Percentiles rank a stretch among this genome's conserved stretches.
These are phyloP conservation scores for Alternaria incomplexa DNA, from an alignment of 2,329 filamentous ascomycete genomes.

Conservation along the genomic window DNA sequence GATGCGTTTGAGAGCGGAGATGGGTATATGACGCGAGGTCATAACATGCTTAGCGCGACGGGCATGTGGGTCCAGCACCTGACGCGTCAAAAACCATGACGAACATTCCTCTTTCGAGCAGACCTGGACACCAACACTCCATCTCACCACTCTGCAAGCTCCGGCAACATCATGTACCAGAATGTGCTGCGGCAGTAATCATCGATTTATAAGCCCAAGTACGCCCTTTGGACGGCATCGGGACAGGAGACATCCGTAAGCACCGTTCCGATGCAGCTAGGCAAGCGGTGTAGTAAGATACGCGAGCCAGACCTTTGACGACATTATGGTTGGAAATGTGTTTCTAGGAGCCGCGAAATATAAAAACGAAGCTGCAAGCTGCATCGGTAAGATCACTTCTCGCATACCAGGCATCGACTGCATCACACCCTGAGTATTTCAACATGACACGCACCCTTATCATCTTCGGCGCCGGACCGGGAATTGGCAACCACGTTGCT, in stretches of 20 bases:
- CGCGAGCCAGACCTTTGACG: background rate
- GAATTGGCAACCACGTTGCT: constrained; percentile 55
- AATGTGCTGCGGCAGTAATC: background rate
- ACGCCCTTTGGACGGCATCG: background rate
- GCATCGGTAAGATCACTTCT: background rate
- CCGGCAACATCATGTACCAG: background rate
- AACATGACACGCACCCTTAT: constrained; percentile 38
- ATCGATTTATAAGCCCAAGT: background rate
- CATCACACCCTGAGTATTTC: background rate
- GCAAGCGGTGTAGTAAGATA: background rate
- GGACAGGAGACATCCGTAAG: background rate
- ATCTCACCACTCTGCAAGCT: background rate
- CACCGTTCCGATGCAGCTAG: background rate
- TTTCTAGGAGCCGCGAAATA: background rate
- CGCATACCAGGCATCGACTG: too few species aligned
- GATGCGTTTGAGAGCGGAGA: background rate
- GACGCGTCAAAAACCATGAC: background rate
- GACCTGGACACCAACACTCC: background rate
- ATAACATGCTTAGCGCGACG: background rate
- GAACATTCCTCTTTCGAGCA: background rate
- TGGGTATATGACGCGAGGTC: background rate
- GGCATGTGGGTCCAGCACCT: background rate
- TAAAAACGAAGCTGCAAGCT: background rate
- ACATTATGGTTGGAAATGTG: background rate
- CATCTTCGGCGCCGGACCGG: constrained; percentile 57